Base-by-base conservation (phyloP, 495 filamentous ascomycete genomes). In the Xylaria palmicola region DNA sequence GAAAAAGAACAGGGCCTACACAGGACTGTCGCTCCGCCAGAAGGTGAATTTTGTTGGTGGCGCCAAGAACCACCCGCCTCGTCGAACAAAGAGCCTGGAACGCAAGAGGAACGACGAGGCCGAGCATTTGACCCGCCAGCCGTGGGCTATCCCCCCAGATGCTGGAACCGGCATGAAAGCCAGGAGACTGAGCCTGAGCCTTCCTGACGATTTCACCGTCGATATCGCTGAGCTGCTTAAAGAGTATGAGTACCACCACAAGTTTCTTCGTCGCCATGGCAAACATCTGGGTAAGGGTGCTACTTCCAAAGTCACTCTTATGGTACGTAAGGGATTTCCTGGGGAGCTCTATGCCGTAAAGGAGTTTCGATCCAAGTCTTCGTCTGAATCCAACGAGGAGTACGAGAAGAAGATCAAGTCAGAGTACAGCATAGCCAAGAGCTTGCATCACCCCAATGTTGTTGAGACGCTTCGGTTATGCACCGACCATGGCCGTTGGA, bases 401-500 rank as follows among this genome's bases (percentile, higher is more conserved):
- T 92, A 92, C 72, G 79, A 85, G 54, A 85, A 86, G 75, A 90
- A 91, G 77, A 86, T 93, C 76, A 90, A 90, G 64, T 87, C 86
- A 19, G 90, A 93, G 69, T 93, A 83, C 76, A 88, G 84, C 69
- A 86, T 92, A 53, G 87, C 87, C 44, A 89, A 89, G 74, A 88
- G 85, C 62, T 70, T 90, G 59, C 80, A 86, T 66, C 90, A 93
- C 69, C 90, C 90, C 17, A 92, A 92, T 68, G 88, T 92, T 59
- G 86, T 92, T 63, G 82, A 86, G 65, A 91, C 88, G 0, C 76
- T 88, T 22, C 83, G 85, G 8, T 74, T 93, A 15, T 91, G 90
- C 73, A 85, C 79, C 29, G 73, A 86, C 67, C 78, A 88, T 64
- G 78, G 79, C 29, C 81, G 84, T 32, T 92, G 87, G 87, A 89